These are phyloP conservation scores for Ustilago xerochloae DNA, from an alignment of 1,284 basidiomycete species.

Conservation along the genomic window DNA sequence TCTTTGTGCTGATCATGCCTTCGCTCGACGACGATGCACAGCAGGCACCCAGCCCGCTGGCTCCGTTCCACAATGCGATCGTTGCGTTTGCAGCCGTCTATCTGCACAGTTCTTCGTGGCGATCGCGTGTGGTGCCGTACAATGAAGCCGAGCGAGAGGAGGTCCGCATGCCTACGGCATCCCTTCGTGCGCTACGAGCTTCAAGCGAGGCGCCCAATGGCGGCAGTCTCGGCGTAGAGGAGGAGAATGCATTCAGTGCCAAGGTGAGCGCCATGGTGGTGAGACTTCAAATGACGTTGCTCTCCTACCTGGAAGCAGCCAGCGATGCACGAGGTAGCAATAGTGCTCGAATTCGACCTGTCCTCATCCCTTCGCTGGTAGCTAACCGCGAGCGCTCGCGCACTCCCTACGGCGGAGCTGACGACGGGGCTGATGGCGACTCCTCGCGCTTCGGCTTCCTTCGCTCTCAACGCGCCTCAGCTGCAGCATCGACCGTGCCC, in stretches of 20 bases:
- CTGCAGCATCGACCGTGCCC: conserved; percentile 71
- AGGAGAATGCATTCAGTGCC: conserved; percentile 52
- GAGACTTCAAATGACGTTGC: conserved; percentile 49
- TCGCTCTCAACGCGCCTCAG: conserved; percentile 32
- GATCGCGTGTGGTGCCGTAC: conserved; percentile 75
- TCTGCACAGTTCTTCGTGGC: conserved; percentile 77
- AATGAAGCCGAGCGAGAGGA: conserved; percentile 78
- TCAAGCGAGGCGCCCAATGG: conserved; percentile 30
- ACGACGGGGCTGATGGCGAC: conserved; percentile 24
- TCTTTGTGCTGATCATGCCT: conserved; percentile 77
- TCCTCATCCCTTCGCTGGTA: conserved; percentile 54
- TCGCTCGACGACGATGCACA: conserved; percentile 80
- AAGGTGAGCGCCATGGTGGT: conserved; percentile 42
- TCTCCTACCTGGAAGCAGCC: conserved; percentile 60
- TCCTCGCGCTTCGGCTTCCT: conserved; percentile 36
- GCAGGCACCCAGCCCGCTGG: conserved; percentile 71
- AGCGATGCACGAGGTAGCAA: conserved; percentile 45
- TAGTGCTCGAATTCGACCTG: conserved; percentile 28
- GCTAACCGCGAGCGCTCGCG: conserved; percentile 42
- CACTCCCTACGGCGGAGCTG: conserved; percentile 18
- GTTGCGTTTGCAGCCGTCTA: conserved; percentile 80
- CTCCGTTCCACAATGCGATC: conserved; percentile 78
- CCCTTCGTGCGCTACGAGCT: conserved; percentile 34
- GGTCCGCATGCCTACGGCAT: conserved; percentile 65
- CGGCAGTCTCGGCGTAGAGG: conserved; percentile 21